Evolutionary conservation across 306 rosid genomes (phyloP).

Genomic region (Fragaria ananassa): DNA sequence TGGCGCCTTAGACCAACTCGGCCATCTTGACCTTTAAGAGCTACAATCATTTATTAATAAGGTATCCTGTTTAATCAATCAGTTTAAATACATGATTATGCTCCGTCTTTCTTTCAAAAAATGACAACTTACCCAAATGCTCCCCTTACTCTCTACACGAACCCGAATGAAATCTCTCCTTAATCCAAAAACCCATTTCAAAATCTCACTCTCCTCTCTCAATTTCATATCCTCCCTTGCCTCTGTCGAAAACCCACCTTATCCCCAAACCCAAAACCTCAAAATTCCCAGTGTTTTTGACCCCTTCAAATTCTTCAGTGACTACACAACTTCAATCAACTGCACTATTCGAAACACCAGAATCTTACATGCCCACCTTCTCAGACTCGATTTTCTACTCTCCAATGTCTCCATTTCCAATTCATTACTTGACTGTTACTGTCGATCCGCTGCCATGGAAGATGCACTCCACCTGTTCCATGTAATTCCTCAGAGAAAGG

Average conservation of each 20-base stretch:
- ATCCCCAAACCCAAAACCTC: conserved; percentile 7
- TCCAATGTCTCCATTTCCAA: conserved; percentile 40
- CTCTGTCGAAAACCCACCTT: conserved; percentile 10
- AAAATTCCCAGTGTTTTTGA: conserved; percentile 20
- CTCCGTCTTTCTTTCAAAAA: conserved; percentile 7
- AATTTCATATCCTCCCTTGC: conserved; percentile 30
- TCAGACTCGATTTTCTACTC: conserved; percentile 33
- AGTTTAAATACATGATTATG: no score
- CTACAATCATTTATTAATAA: no score
- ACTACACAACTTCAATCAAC: conserved; percentile 28
- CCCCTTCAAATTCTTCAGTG: conserved; percentile 38
- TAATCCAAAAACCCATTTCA: conserved; percentile 1
- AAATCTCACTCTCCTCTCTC: conserved; percentile 14
- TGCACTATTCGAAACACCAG: conserved; percentile 26
- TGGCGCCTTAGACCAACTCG: conserved; percentile 45
- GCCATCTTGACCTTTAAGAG: conserved; percentile 27
- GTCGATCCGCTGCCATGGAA: conserved; percentile 35
- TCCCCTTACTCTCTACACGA: neutral
- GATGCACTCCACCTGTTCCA: conserved; percentile 45
- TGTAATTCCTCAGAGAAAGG: conserved; percentile 37
- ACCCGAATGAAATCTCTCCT: conserved; percentile 31
- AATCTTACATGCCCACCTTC: conserved; percentile 49
- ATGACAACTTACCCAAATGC: neutral
- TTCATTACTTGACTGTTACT: conserved; percentile 37
- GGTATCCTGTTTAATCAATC: no score